These are phyloP conservation scores for Chytriomyces confervae DNA, from an alignment of 192 early-diverging fungal genomes.

Conservation along the genomic window DNA sequence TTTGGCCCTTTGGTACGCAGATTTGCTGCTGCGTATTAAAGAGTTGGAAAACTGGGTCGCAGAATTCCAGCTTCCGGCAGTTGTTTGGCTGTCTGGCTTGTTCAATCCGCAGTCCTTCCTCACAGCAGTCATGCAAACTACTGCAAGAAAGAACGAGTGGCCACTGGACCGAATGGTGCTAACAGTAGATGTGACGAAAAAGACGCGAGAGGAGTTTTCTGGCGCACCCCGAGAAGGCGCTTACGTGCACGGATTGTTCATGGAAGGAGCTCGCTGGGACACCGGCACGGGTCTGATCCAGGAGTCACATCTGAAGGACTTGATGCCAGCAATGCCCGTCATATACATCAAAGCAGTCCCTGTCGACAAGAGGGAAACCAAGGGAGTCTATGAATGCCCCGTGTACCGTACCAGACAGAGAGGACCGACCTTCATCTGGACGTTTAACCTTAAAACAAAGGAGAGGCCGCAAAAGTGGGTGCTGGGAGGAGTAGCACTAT, in stretches of 20 bases:
- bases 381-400: conserved; percentile 71
- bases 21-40: conserved; percentile 67
- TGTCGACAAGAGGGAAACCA: conserved; percentile 68
- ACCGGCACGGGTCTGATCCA: conserved; percentile 68
- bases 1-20: conserved; percentile 63
- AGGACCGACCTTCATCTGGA: conserved; percentile 71
- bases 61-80: conserved; percentile 67
- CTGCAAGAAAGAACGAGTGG: conserved; percentile 71
- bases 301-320: conserved; percentile 66
- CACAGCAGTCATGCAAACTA: conserved; percentile 74
- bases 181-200: conserved; percentile 70
- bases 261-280: conserved; percentile 74
- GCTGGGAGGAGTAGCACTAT: conserved; percentile 62
- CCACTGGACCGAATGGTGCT: conserved; percentile 69
- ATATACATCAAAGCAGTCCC: conserved; percentile 71
- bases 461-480: conserved; percentile 71
- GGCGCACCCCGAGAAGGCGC: conserved; percentile 69
- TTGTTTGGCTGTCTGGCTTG: conserved; percentile 66
- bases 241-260: conserved; percentile 66
- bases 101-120: conserved; percentile 77
- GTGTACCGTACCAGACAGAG: conserved; percentile 66
- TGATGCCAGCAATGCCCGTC: conserved; percentile 70
- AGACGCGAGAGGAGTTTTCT: conserved; percentile 65
- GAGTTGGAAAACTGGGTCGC: conserved; percentile 70
- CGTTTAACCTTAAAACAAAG: conserved; percentile 71